Conservation (phyloP, 2,329 filamentous ascomycete genomes). For the Cytospora chrysosperma region DNA sequence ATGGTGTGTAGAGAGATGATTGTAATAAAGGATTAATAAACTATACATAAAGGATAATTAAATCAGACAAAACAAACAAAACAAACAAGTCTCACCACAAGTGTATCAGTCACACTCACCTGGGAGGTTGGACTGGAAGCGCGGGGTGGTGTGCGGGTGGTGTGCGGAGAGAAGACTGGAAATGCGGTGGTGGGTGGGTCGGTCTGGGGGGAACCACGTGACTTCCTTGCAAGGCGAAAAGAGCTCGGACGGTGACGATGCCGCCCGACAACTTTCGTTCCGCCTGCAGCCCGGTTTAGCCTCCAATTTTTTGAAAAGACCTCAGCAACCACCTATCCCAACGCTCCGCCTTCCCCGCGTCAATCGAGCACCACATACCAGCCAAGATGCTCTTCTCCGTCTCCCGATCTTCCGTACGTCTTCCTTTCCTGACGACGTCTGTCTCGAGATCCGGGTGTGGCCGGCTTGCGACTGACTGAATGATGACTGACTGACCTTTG, state of each 20-base stretch:
- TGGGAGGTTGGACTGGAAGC: background rate
- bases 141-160: too few species aligned
- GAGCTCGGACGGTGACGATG: constrained; percentile 16
- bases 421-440: constrained; percentile 8
- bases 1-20: too few species aligned
- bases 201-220: constrained; percentile 27
- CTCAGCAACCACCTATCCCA: constrained; percentile 35
- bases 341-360: constrained; percentile 33
- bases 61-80: too few species aligned
- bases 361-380: constrained; percentile 49
- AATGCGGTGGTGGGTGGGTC: constrained; percentile 1
- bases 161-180: background rate
- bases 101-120: too few species aligned
- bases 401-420: constrained; percentile 56
- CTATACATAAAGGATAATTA: too few species aligned
- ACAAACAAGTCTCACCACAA: too few species aligned
- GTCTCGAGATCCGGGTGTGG: too few species aligned
- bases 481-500: constrained; percentile 15
- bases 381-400: constrained; percentile 58
- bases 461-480: too few species aligned
- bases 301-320: constrained; percentile 37
- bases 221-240: constrained; percentile 9
- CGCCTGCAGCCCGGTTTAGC: constrained; percentile 19
- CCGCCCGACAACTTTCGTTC: constrained; percentile 11
- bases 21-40: too few species aligned